Evolutionary conservation across 257 asterid species (phyloP).

Genomic region (Forsythia viridissima): DNA sequence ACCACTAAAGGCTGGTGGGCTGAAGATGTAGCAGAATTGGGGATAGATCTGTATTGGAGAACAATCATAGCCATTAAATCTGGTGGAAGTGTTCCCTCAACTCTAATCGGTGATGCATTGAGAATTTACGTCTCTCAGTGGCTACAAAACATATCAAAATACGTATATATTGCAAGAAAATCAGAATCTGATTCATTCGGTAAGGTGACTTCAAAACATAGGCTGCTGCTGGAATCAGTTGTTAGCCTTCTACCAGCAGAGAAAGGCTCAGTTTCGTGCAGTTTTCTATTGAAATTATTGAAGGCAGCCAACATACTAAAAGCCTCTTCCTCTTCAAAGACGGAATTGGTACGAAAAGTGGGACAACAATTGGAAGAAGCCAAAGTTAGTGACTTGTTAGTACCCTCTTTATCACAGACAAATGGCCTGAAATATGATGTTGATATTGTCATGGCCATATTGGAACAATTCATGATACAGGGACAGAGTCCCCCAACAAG

Average conservation of each 20-base stretch:
- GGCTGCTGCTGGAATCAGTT: conserved; percentile 73
- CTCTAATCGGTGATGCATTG: conserved; percentile 71
- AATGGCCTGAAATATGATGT: conserved; percentile 53
- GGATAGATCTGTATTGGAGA: conserved; percentile 89
- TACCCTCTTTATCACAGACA: conserved; percentile 50
- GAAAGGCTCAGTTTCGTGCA: conserved; percentile 69
- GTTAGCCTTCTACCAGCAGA: conserved; percentile 77
- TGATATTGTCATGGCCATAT: conserved; percentile 52
- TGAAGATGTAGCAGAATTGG: conserved; percentile 77
- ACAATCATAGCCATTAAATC: conserved; percentile 75
- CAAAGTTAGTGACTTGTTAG: conserved; percentile 57
- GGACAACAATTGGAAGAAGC: conserved; percentile 85
- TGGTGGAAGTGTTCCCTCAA: conserved; percentile 61
- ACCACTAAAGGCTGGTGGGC: conserved; percentile 74
- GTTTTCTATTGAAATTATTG: conserved; percentile 71
- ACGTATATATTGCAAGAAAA: conserved; percentile 28
- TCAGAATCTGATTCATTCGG: conserved; percentile 20
- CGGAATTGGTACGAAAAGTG: conserved; percentile 57
- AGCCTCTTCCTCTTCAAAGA: conserved; percentile 71
- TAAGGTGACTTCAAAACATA: conserved; percentile 50
- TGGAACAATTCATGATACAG: conserved; percentile 70
- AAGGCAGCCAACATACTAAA: conserved; percentile 70
- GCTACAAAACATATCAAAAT: conserved; percentile 58
- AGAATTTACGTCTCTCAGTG: conserved; percentile 67
- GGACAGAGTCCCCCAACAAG: conserved; percentile 81